Conservation (phyloP, 2,329 filamentous ascomycete genomes). For the Tolypocladium tropicale region DNA sequence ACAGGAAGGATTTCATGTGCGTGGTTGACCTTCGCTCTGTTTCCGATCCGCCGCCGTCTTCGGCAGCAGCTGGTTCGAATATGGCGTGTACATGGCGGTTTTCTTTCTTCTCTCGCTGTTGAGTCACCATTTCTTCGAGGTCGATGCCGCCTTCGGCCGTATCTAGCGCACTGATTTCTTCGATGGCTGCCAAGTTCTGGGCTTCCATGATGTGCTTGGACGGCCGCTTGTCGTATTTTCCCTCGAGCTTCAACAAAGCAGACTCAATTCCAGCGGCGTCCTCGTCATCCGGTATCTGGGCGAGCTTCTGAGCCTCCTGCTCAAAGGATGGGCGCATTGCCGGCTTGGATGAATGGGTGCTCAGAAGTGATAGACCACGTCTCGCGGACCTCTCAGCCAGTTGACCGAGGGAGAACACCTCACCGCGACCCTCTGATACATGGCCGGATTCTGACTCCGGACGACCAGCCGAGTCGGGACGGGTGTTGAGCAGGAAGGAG, state of each 20-base stretch:
- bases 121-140: not conserved
- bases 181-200: not conserved
- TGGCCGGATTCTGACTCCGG: slow-evolving; percentile 10
- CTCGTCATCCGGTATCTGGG: slow-evolving; percentile 73
- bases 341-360: slow-evolving; percentile 52
- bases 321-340: slow-evolving; percentile 71
- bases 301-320: slow-evolving; percentile 75
- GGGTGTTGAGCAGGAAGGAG: slow-evolving; percentile 40
- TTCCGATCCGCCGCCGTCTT: slow-evolving; percentile 5
- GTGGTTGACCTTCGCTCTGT: slow-evolving; percentile 17
- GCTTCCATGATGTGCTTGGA: slow-evolving; percentile 22
- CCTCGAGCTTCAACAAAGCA: slow-evolving; percentile 85
- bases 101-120: slow-evolving; percentile 29
- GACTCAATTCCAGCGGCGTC: slow-evolving; percentile 84
- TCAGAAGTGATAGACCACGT: slow-evolving; percentile 43
- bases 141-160: not conserved
- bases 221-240: slow-evolving; percentile 57
- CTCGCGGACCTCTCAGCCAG: slow-evolving; percentile 41
- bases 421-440: slow-evolving; percentile 18
- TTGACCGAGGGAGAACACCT: slow-evolving; percentile 48
- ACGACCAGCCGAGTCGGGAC: slow-evolving; percentile 15
- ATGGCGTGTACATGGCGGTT: slow-evolving; percentile 35
- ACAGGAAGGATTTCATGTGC: slow-evolving; percentile 37
- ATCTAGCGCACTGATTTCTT: not conserved
- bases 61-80: slow-evolving; percentile 25